Conservation (phyloP, 805 yeast genomes). For the Teunomyces lycoperdinae region DNA sequence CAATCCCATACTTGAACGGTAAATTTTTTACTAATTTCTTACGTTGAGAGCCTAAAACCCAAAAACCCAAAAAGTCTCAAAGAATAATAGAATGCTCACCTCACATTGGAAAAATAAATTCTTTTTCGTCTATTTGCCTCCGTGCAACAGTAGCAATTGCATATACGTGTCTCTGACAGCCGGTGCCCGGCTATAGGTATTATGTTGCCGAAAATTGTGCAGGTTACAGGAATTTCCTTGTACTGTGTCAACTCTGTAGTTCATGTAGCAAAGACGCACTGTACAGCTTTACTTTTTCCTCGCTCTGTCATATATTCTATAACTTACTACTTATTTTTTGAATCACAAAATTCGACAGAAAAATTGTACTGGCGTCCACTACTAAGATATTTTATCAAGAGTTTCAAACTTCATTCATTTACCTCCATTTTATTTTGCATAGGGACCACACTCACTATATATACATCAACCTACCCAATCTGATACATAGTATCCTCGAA, state of each 20-base stretch:
- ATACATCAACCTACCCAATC: neutral
- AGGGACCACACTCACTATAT: neutral
- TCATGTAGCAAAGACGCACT: neutral
- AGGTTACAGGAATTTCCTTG: too few species aligned
- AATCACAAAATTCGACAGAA: slow-evolving; percentile 3
- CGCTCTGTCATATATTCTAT: neutral
- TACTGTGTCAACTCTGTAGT: too few species aligned
- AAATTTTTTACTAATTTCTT: neutral
- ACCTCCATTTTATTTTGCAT: neutral
- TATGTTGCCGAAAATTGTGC: too few species aligned
- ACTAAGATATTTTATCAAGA: neutral
- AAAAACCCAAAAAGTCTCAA: neutral
- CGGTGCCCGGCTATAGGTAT: too few species aligned
- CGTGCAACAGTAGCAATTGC: neutral
- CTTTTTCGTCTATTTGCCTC: slow-evolving; percentile 1
- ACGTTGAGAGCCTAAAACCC: neutral
- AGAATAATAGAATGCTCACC: neutral
- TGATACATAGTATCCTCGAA: neutral
- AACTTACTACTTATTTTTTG: neutral
- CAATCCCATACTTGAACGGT: neutral
- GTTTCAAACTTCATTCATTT: slow-evolving; percentile 1
- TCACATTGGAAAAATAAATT: neutral
- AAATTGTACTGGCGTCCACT: slow-evolving; percentile 4
- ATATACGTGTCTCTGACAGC: neutral
- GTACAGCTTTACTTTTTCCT: neutral